Evolutionary conservation across 2,329 filamentous ascomycete genomes (phyloP).

Genomic region (Leptoxyphium fumago): DNA sequence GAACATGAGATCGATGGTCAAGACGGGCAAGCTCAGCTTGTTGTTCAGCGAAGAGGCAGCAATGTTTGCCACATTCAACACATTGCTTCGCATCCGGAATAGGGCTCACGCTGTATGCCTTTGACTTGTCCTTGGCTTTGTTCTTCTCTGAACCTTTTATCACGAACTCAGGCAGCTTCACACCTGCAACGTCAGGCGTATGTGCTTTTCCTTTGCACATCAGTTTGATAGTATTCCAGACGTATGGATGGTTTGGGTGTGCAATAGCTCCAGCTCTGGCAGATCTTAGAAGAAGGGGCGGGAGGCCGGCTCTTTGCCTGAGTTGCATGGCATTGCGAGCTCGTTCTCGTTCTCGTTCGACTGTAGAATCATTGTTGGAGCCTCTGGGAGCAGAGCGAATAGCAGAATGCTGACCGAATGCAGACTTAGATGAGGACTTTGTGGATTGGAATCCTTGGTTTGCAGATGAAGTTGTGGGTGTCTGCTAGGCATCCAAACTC

Average conservation of each 20-base stretch:
- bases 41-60: not conserved
- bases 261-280: not conserved
- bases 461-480: not conserved
- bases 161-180: too few species aligned
- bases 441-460: too few species aligned
- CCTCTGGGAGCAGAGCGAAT: too few species aligned
- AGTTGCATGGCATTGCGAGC: not conserved
- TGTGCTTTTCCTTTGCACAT: not conserved
- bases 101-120: too few species aligned
- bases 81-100: not conserved
- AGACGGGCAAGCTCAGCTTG: not conserved
- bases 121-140: too few species aligned
- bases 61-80: not conserved
- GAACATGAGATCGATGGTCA: not conserved
- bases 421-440: too few species aligned
- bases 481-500: not conserved
- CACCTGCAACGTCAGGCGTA: too few species aligned
- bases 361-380: too few species aligned
- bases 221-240: not conserved
- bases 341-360: too few species aligned
- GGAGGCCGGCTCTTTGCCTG: not conserved
- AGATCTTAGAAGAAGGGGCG: not conserved
- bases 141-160: too few species aligned
- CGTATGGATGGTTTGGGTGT: not conserved
- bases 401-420: too few species aligned